Evolutionary conservation across 202 grass and related monocot species (phyloP).

Genomic region (Cymbopogon flexuosus): DNA sequence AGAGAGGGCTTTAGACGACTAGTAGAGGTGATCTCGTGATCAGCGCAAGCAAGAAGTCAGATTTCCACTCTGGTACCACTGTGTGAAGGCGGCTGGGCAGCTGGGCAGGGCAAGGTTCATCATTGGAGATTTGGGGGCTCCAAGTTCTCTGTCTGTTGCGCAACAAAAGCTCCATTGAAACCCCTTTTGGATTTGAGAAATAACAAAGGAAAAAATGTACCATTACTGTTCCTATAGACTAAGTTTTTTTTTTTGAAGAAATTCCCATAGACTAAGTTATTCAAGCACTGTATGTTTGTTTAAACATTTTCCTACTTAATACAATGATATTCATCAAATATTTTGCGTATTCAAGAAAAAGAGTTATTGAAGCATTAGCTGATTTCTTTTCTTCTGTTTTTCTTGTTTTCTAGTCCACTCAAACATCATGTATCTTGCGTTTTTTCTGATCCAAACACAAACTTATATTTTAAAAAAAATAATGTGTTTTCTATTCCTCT

Average conservation of each 20-base stretch:
- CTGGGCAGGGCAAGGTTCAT: neutral
- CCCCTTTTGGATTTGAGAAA: neutral
- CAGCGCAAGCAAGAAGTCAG: neutral
- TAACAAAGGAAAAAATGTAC: neutral
- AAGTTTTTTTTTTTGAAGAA: too few species aligned
- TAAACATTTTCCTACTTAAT: too few species aligned
- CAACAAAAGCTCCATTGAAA: too few species aligned
- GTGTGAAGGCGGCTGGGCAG: constrained; percentile 21
- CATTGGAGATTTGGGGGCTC: neutral
- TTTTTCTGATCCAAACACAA: neutral
- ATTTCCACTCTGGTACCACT: neutral
- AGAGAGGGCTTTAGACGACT: too few species aligned
- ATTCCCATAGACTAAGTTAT: too few species aligned
- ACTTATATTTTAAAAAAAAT: neutral
- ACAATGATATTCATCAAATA: too few species aligned
- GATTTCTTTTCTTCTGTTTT: neutral
- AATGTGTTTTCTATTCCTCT: neutral
- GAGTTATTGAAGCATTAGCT: neutral
- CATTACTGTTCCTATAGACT: too few species aligned
- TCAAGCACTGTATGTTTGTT: too few species aligned
- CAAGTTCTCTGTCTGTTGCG: neutral
- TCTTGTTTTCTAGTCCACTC: neutral
- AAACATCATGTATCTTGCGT: neutral
- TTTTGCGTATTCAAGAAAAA: too few species aligned
- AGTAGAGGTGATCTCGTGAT: neutral